Evolutionary conservation across 148 eudicot genomes (phyloP), one percentile per base, ranked within the genome.

Genomic region (Diospyros kaki): DNA sequence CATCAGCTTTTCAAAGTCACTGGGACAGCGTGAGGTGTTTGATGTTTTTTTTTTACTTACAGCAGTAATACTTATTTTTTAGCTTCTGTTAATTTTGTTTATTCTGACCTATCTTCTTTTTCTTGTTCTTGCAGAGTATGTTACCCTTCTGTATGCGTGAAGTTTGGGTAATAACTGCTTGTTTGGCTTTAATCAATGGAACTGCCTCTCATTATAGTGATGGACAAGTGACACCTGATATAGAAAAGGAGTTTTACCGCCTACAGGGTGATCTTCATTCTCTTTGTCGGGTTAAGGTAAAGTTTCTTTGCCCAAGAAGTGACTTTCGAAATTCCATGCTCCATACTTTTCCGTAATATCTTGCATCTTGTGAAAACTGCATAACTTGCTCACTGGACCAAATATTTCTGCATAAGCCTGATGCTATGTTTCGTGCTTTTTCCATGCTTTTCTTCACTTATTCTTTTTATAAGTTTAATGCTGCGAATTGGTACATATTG

Each of bases 111-210:
- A 62, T 46, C 69, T 77, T 56, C 44, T 73, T 82, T 69, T 77
- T 75, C 70, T 66, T 74, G 46, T 70, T 68, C 44, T 42, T 46
- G 39, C 90, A 94, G 98, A 87, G 79, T 68, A 79, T 81, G 60
- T 82, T 94, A 79, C 98, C 98, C 71, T 94, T 94, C 81, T 92
- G 97, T 74, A 81, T 84, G 88, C 97, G 96, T 83, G 98, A 94
- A 92, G 96, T 89, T 51, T 94, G 98, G 98, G 94, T 94, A 38
- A 82, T 92, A 76, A 92, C 92, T 78, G 96, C 96, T 72, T 92
- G 92, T 84, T 86, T 92, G 85, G 85, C 84, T 77, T 78, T 94
- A 83, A 87, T 92, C 65, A 59, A 85, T 84, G 87, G 88, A 68
- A 87, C 97, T 74, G 78, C 91, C 75, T 84, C 96, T 66, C 79